phyloP scores from a whole-genome alignment of 345 rosid species.

The Populus ilicifolia region DNA sequence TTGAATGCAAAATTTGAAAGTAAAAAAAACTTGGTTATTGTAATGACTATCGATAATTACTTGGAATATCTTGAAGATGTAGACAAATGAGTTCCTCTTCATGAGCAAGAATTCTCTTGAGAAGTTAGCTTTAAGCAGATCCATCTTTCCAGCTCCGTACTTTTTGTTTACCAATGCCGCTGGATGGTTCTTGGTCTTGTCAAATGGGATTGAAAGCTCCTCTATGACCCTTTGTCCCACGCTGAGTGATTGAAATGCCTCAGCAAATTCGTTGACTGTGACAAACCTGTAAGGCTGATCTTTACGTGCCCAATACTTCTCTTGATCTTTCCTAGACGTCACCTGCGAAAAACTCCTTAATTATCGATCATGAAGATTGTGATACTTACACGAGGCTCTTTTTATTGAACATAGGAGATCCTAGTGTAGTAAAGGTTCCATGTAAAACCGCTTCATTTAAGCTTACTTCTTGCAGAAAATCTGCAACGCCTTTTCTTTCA shows the following conservation, averaged over 20 bases:
- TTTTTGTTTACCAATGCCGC: slow-evolving; percentile 49
- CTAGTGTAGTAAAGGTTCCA: neutral
- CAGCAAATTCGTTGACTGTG: slow-evolving; percentile 43
- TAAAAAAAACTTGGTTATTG: neutral
- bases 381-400: neutral
- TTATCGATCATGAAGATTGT: neutral
- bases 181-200: slow-evolving; percentile 44
- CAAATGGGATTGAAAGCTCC: slow-evolving; percentile 49
- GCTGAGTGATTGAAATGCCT: slow-evolving; percentile 46
- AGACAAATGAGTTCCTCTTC: slow-evolving; percentile 57
- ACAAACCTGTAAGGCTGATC: slow-evolving; percentile 50
- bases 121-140: slow-evolving; percentile 49
- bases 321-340: slow-evolving; percentile 70
- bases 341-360: slow-evolving; percentile 38
- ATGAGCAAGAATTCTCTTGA: slow-evolving; percentile 54
- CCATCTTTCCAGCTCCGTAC: slow-evolving; percentile 49
- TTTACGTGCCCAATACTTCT: slow-evolving; percentile 53
- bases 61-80: slow-evolving; percentile 50
- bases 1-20: neutral
- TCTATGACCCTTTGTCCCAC: slow-evolving; percentile 33
- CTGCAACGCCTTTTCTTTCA: slow-evolving; percentile 69
- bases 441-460: neutral
- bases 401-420: neutral
- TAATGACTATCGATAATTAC: slow-evolving; percentile 24
- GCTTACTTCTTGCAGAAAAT: slow-evolving; percentile 72